Evolutionary conservation across 306 rosid genomes (phyloP), one percentile per base, ranked within the genome.

Genomic region (Glycine soja): DNA sequence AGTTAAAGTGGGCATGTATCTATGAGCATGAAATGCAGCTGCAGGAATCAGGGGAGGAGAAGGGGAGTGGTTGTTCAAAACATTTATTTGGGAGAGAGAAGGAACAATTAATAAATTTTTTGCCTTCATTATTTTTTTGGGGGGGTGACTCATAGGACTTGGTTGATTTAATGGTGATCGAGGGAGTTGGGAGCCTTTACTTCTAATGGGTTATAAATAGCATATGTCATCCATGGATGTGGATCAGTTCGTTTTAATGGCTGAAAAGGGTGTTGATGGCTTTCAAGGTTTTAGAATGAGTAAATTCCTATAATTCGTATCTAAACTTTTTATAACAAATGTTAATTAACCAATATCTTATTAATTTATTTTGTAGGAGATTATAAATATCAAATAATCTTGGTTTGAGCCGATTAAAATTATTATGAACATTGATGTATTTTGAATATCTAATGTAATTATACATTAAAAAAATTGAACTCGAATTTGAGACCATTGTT

Each of bases 241-340:
- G 74, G 82, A 86, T 86, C 64, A 84, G 84, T 86, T 83, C 46
- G 87, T 79, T 87, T 82, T 72, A 85, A 86, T 85, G 88, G 85
- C 58, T 58, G 83, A 78, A 68, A 80, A 62, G 83, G 88, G 86
- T 86, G 90, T 86, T 80, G 89, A 76, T 85, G 59, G 88, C 88
- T 72, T 86, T 86, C 66, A 89, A 81, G 74, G 53, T 70, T 80
- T 11, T 75, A 63, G 74, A 69, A 14, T 57, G 7, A 79, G 53
- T 54, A 56, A 78, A 68, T 5, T 52, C 45, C 46, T 13, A 42
- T 24, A 54, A 67, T 67, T 59, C 40, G 13, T 30, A 6, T 10
- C 43, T 38, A 5, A 24, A 24, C 30, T 24, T 24, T 24, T 24
- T 24, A 24, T 0, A 4, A 24, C n/a, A 19, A 15, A 0, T 30